Base-by-base conservation (phyloP, 805 yeast species). In the Candida coleopterorum region DNA sequence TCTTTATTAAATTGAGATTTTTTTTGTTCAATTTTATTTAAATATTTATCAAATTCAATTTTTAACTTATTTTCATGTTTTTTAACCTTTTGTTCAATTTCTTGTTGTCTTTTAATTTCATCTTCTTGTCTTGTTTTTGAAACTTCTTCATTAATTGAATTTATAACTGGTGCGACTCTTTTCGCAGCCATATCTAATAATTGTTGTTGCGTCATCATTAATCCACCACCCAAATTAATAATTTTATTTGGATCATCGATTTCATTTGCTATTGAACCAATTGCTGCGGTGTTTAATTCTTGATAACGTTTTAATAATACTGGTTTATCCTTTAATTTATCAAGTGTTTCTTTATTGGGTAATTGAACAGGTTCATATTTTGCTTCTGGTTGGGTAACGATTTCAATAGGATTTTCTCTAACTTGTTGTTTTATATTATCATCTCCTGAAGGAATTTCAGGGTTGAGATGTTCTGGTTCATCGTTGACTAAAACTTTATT, bases 101-200 rank as follows among this genome's bases (percentile, higher is more conserved):
- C 58, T 38, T 61, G 55, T 51, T 69, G 51, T 52, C 66, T 53
- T 41, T 58, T 53, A 51, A 68, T 55, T 46, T 63, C 60, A 49
- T 72, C 78, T 43, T 62, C 72, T 38, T 60, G 43, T 42, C 68
- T 52, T 22, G 71, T 62, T 44, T 64, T 61, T 32, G 53, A 56
- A 32, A 74, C 81, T 41, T 71, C 70, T 20, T 66, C 71, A 48
- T 74, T 72, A 50, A 75, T 74, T 44, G 56, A 62, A 30, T 68
- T 63, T 49, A 75, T 58, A 25, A 75, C 70, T 4, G 81, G 81
- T 23, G 74, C 72, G 25, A 75, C 77, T 45, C 80, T 64, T 44
- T 61, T 62, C 26, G 72, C 70, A 16, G 81, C 81, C 49, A 75
- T 70, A 34, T 65, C 80, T 46, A 73, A 61, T 42, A 75, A 67